Percentiles rank a stretch among this genome's conserved stretches.
Conservation (phyloP, 2,329 filamentous ascomycete genomes). For the Aspergillus tanneri region DNA sequence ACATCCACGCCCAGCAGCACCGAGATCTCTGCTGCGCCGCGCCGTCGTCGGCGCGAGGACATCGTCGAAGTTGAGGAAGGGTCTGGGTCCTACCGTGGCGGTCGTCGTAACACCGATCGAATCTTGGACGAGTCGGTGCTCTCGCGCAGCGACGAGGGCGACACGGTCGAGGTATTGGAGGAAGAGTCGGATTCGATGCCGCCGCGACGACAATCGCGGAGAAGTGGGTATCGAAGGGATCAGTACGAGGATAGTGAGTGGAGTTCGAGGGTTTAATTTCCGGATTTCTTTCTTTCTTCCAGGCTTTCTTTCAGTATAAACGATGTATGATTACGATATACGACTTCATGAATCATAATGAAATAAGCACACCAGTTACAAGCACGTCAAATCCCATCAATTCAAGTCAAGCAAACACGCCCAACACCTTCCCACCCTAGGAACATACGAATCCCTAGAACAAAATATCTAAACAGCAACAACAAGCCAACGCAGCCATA, state of each 20-base stretch:
- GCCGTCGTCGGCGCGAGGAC: constrained; percentile 19
- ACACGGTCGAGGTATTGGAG: constrained; percentile 59
- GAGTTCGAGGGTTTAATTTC: constrained; percentile 11
- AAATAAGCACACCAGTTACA: background rate
- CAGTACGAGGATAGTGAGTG: constrained; percentile 39
- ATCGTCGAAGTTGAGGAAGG: constrained; percentile 38
- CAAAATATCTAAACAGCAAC: constrained; percentile 51
- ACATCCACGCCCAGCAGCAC: constrained; percentile 25
- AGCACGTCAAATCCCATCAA: background rate
- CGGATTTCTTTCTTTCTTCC: background rate
- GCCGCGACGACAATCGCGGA: constrained; percentile 36
- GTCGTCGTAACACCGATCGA: constrained; percentile 17
- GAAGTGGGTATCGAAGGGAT: constrained; percentile 48
- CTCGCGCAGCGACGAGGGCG: constrained; percentile 41
- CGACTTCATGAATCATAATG: background rate
- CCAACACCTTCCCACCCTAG: background rate
- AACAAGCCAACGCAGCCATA: constrained; percentile 49
- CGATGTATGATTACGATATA: background rate
- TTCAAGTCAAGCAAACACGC: background rate
- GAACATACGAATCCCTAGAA: constrained; percentile 30
- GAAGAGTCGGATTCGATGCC: constrained; percentile 34
- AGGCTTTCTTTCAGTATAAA: background rate
- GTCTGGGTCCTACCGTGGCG: constrained; percentile 23
- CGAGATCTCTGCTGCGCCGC: constrained; percentile 29
- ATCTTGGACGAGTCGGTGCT: constrained; percentile 36